Conservation (phyloP, 2,329 filamentous ascomycete genomes). For the Arthrobotrys iridis region DNA sequence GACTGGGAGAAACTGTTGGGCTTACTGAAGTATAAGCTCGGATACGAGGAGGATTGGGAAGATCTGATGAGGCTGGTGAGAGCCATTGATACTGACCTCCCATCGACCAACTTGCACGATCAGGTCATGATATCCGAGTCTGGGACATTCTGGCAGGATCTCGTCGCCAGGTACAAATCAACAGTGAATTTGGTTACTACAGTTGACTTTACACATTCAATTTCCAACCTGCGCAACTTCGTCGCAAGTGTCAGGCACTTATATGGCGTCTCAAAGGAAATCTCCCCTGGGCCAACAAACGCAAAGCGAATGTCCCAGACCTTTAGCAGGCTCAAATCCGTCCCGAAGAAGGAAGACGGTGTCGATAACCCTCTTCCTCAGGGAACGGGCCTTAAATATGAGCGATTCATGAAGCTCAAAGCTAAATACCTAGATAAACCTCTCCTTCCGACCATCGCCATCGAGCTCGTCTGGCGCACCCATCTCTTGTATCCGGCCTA, state of each 20-base stretch:
- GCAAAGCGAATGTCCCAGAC: constrained; percentile 11
- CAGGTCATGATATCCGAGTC: constrained; percentile 7
- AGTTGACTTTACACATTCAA: constrained; percentile 28
- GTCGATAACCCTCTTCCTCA: constrained; percentile 10
- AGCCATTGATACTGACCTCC: constrained; percentile 24
- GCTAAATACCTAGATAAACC: constrained; percentile 31
- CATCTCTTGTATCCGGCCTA: constrained; percentile 42
- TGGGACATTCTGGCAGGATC: constrained; percentile 35
- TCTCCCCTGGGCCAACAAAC: neutral
- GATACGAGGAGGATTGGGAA: constrained; percentile 35
- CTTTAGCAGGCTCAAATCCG: neutral
- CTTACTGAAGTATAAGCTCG: constrained; percentile 11
- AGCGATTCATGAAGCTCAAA: constrained; percentile 42
- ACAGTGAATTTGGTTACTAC: constrained; percentile 35
- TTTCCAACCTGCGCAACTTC: constrained; percentile 43
- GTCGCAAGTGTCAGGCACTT: constrained; percentile 21
- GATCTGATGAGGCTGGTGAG: constrained; percentile 8
- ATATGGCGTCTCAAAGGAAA: constrained; percentile 9
- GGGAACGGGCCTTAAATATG: constrained; percentile 35
- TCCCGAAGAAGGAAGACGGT: constrained; percentile 9
- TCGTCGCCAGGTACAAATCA: constrained; percentile 21
- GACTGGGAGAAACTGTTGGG: constrained; percentile 6
- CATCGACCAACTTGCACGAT: constrained; percentile 32
- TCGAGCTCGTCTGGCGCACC: constrained; percentile 44
- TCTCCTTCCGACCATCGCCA: constrained; percentile 37